These are phyloP conservation scores for Penicillium atrosanguineum DNA, from an alignment of 495 filamentous ascomycete genomes.

Conservation along the genomic window DNA sequence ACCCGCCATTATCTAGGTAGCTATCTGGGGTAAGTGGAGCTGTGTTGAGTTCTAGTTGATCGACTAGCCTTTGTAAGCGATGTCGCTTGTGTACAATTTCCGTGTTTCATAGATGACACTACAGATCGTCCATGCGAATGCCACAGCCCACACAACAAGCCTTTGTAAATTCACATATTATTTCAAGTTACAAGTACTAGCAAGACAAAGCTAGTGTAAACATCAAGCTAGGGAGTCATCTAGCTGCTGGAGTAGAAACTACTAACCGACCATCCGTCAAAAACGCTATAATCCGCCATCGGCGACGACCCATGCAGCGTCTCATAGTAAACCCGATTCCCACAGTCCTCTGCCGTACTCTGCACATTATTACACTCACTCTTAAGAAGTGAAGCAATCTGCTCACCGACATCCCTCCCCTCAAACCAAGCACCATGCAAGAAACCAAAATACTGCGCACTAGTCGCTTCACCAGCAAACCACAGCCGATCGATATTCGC, in stretches of 20 bases:
- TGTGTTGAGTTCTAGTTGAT: too few species aligned
- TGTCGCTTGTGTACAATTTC: too few species aligned
- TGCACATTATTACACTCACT: slow-evolving; percentile 8
- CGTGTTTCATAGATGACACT: too few species aligned
- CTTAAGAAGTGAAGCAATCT: slow-evolving; percentile 42
- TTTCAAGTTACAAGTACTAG: background rate
- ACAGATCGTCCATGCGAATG: too few species aligned
- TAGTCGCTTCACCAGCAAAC: slow-evolving; percentile 73
- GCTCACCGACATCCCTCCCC: slow-evolving; percentile 51
- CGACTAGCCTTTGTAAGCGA: too few species aligned
- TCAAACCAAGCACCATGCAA: slow-evolving; percentile 68
- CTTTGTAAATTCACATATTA: too few species aligned
- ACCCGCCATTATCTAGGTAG: background rate
- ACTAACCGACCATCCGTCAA: slow-evolving; percentile 19
- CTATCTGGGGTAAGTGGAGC: background rate
- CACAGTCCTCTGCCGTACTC: slow-evolving; percentile 9
- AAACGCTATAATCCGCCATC: slow-evolving; percentile 21
- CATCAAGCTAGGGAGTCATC: background rate
- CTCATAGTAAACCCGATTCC: slow-evolving; percentile 11
- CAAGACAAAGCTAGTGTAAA: background rate
- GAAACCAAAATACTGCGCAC: slow-evolving; percentile 68
- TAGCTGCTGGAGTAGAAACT: slow-evolving; percentile 20
- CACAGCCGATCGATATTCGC: slow-evolving; percentile 64
- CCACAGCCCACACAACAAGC: background rate
- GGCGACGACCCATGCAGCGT: slow-evolving; percentile 13